A percentile compares a stretch with the other conserved stretches of the same genome.
phyloP scores from a whole-genome alignment of 768 basidiomycete species.

The Lyophyllum decastes region DNA sequence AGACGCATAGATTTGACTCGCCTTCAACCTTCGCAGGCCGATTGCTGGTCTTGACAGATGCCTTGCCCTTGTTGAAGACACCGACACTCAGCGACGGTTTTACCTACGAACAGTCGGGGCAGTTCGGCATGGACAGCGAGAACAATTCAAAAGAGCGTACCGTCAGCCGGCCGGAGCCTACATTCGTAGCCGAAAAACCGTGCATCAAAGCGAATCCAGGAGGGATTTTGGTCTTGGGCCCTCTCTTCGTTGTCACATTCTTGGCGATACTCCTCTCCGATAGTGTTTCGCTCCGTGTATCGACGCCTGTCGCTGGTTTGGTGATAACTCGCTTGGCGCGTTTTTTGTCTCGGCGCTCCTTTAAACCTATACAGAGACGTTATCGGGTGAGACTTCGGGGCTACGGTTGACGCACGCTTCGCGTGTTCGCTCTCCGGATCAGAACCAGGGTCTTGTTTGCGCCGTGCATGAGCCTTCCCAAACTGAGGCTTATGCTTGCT shows the following conservation, averaged over 20 bases:
- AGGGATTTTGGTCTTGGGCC: conserved; percentile 36
- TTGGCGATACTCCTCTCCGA: conserved; percentile 16
- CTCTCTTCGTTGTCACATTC: conserved; percentile 25
- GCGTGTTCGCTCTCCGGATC: conserved; percentile 2
- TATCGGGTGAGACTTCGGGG: not conserved
- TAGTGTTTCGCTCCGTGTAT: conserved; percentile 15
- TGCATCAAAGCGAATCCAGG: conserved; percentile 67
- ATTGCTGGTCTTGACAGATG: conserved; percentile 44
- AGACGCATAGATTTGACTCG: conserved; percentile 5
- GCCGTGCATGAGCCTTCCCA: not conserved
- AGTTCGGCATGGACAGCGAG: not conserved
- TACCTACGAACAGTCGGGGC: conserved; percentile 29
- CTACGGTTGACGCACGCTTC: conserved; percentile 2
- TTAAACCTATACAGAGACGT: conserved; percentile 46
- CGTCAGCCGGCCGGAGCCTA: conserved; percentile 63
- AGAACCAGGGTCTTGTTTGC: not conserved
- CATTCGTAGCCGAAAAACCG: conserved; percentile 62
- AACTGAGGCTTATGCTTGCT: not conserved
- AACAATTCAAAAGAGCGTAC: conserved; percentile 32
- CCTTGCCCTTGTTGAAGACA: conserved; percentile 67
- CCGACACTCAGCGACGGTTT: conserved; percentile 48
- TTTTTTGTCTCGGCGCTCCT: conserved; percentile 66
- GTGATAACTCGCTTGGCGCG: conserved; percentile 59
- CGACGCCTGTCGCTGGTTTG: conserved; percentile 26
- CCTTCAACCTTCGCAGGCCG: conserved; percentile 27